phyloP scores from a whole-genome alignment of 2,329 filamentous ascomycete species.

The Pseudogymnoascus destructans region DNA sequence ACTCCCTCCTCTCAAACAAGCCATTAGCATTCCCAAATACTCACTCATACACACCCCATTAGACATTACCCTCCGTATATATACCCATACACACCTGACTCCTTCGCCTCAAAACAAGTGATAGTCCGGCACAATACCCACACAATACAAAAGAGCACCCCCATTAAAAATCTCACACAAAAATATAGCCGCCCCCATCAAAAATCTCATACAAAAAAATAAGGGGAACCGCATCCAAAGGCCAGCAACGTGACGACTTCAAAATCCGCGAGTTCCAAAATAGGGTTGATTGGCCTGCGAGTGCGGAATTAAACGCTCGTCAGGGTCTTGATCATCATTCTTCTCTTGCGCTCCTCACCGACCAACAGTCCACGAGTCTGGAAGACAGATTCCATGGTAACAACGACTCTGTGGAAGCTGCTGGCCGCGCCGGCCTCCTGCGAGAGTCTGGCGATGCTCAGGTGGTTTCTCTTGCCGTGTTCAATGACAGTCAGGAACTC shows the following conservation, averaged over 20 bases:
- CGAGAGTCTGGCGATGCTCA: conserved; percentile 74
- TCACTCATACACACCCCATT: neutral
- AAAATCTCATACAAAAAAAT: neutral
- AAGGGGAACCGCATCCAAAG: conserved; percentile 3
- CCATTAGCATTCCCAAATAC: neutral
- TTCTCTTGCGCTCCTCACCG: conserved; percentile 49
- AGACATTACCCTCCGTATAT: neutral
- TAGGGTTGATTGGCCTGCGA: neutral
- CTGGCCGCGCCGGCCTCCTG: conserved; percentile 87
- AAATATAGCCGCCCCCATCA: neutral
- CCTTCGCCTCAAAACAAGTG: neutral
- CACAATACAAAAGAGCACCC: neutral
- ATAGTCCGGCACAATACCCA: neutral
- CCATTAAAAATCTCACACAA: neutral
- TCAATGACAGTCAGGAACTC: conserved; percentile 85
- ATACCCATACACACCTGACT: neutral
- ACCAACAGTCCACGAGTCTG: conserved; percentile 53
- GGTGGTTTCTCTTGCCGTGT: conserved; percentile 60
- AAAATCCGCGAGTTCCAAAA: conserved; percentile 7
- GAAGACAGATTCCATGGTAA: conserved; percentile 60
- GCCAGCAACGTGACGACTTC: neutral
- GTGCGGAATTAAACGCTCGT: conserved; percentile 10
- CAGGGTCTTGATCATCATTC: conserved; percentile 61
- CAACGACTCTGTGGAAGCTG: conserved; percentile 73
- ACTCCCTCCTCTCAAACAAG: neutral